Evolutionary conservation across 2,329 filamentous ascomycete species (phyloP).

Genomic region (Phoma sp.): DNA sequence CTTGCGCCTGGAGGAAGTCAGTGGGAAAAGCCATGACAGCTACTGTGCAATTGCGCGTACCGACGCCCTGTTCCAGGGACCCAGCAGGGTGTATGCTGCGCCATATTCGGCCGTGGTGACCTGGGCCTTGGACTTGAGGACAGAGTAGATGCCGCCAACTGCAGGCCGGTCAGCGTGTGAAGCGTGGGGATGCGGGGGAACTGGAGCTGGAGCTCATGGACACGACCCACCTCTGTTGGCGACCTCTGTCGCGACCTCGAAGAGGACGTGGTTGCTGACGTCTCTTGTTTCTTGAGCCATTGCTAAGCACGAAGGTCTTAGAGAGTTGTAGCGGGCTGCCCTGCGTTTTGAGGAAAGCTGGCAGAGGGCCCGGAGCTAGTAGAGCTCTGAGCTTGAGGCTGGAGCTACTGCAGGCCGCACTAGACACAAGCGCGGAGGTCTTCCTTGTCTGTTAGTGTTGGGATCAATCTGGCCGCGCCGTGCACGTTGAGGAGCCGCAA

Average conservation of each 20-base stretch:
- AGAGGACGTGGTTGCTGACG: conserved; percentile 93
- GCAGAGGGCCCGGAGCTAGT: conserved; percentile 23
- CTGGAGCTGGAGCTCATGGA: not conserved
- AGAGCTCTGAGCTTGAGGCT: conserved; percentile 17
- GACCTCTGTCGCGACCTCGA: conserved; percentile 96
- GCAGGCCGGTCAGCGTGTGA: conserved; percentile 23
- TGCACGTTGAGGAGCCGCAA: conserved; percentile 25
- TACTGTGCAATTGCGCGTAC: conserved; percentile 58
- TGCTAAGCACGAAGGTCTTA: conserved; percentile 17
- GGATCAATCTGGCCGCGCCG: conserved; percentile 25
- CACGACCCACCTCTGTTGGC: conserved; percentile 80
- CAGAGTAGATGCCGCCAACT: conserved; percentile 99
- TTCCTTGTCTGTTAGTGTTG: conserved; percentile 20
- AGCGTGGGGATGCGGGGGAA: conserved; percentile 10
- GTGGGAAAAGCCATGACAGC: conserved; percentile 9
- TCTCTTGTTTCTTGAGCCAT: conserved; percentile 59
- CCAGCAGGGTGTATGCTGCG: conserved; percentile 92
- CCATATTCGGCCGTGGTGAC: conserved; percentile 99
- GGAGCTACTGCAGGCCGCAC: conserved; percentile 37
- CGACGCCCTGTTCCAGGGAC: conserved; percentile 88
- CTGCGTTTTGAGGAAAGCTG: conserved; percentile 22
- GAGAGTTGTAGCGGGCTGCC: conserved; percentile 14
- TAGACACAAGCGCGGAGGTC: conserved; percentile 35
- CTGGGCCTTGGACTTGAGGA: conserved; percentile 97
- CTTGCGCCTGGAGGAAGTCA: conserved; percentile 71